These are phyloP conservation scores for Ilex asprella DNA, from an alignment of 257 asterid genomes.

Conservation along the genomic window DNA sequence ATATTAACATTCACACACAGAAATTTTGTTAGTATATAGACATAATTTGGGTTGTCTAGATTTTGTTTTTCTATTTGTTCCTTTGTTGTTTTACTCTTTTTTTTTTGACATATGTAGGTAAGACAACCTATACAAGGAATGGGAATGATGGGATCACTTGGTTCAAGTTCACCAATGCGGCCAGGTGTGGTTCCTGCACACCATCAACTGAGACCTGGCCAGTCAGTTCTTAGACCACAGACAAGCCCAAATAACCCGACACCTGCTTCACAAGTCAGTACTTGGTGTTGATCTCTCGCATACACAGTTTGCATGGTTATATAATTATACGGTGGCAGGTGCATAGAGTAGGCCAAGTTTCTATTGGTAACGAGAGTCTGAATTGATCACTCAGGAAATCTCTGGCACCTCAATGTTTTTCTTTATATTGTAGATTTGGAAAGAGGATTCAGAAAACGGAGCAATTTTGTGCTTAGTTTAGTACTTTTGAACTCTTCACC, in stretches of 20 bases:
- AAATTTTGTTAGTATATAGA: not conserved
- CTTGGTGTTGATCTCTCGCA: slow-evolving; percentile 3
- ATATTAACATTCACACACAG: no score
- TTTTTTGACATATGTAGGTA: slow-evolving; percentile 30
- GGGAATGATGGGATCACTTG: slow-evolving; percentile 64
- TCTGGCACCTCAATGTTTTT: no score
- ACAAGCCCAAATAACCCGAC: slow-evolving; percentile 44
- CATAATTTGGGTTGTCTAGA: slow-evolving; percentile 3
- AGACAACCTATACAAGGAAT: slow-evolving; percentile 54
- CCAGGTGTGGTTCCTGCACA: slow-evolving; percentile 38
- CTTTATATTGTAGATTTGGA: no score
- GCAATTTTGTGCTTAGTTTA: no score
- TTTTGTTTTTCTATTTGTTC: slow-evolving; percentile 3
- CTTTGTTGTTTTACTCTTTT: slow-evolving; percentile 4
- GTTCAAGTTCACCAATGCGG: slow-evolving; percentile 55
- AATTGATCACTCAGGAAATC: no score
- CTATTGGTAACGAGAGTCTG: no score
- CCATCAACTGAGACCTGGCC: slow-evolving; percentile 59
- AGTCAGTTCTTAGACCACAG: slow-evolving; percentile 57
- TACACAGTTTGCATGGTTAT: no score
- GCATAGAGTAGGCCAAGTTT: no score
- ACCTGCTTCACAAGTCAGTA: slow-evolving; percentile 55
- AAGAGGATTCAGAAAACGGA: no score
- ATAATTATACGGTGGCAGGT: no score
- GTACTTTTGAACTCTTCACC: no score